Conservation (phyloP, 2,329 filamentous ascomycete genomes). For the Colletotrichum tabaci region DNA sequence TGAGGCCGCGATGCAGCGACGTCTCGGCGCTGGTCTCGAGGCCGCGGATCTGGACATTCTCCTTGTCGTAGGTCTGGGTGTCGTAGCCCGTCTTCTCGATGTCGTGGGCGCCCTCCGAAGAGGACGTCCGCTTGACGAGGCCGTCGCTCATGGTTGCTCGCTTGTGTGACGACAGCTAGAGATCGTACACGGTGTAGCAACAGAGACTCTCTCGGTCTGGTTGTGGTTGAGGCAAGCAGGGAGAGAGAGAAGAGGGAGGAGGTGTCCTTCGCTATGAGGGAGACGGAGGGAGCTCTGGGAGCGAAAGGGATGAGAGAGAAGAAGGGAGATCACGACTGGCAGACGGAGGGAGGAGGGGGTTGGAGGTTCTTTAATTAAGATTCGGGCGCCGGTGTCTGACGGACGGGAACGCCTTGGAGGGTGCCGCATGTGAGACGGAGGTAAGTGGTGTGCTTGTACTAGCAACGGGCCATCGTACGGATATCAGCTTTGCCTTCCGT, state of each 20-base stretch:
- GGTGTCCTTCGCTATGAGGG: not conserved
- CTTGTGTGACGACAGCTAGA: constrained; percentile 3
- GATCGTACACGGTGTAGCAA: constrained; percentile 7
- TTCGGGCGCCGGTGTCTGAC: constrained; percentile 21
- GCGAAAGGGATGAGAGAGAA: constrained; percentile 31
- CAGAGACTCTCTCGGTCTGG: constrained; percentile 14
- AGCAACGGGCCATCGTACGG: not conserved
- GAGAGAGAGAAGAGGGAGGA: not conserved
- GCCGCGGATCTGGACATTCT: constrained; percentile 59
- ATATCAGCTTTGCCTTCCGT: constrained; percentile 12
- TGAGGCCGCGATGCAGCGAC: constrained; percentile 66
- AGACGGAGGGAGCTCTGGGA: constrained; percentile 27
- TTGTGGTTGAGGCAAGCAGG: not conserved
- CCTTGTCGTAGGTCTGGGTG: constrained; percentile 45
- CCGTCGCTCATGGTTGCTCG: constrained; percentile 44
- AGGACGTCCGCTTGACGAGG: constrained; percentile 49
- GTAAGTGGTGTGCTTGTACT: not conserved
- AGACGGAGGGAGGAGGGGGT: not conserved
- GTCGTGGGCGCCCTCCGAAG: constrained; percentile 46
- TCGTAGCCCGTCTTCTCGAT: constrained; percentile 47
- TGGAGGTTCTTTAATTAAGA: constrained; percentile 37
- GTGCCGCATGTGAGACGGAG: constrained; percentile 32
- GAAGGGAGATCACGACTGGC: not conserved
- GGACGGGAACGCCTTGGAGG: constrained; percentile 20
- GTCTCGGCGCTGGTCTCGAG: constrained; percentile 65